Percentiles rank a stretch among this genome's conserved stretches.
phyloP scores from a whole-genome alignment of 352 stramenopile species.

The Phytopythium kandeliae region DNA sequence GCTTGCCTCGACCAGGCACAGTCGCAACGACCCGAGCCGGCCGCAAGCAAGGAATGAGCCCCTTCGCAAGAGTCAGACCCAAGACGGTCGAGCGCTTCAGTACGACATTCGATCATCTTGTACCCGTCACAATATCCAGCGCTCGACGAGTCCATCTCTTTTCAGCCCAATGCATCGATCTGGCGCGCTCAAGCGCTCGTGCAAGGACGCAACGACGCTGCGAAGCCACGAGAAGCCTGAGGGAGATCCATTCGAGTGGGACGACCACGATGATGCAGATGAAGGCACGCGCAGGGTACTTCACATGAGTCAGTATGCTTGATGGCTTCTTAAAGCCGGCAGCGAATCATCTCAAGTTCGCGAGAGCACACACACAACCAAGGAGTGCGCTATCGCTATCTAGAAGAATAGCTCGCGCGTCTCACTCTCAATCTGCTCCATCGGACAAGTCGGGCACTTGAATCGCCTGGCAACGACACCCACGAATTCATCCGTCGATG shows the following conservation, averaged over 20 bases:
- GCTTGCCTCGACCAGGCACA: background rate
- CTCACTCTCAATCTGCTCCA: conserved; percentile 74
- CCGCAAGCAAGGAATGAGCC: background rate
- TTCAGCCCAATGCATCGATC: background rate
- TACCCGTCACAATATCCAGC: background rate
- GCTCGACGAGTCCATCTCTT: background rate
- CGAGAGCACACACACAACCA: background rate
- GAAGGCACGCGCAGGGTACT: conserved; percentile 3
- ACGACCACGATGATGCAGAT: conserved; percentile 5
- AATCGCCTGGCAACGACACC: conserved; percentile 44
- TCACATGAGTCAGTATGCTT: conserved; percentile 8
- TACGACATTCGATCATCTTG: background rate
- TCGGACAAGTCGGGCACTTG: conserved; percentile 85
- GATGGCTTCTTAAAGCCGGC: background rate
- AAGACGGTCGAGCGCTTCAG: background rate
- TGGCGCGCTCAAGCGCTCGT: background rate
- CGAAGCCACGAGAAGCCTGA: background rate
- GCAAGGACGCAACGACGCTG: background rate
- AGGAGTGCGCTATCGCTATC: background rate
- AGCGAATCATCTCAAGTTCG: background rate
- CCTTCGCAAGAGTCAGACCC: background rate
- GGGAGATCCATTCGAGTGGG: conserved; percentile 6
- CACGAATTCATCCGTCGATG: conserved; percentile 6
- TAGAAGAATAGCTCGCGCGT: conserved; percentile 73
- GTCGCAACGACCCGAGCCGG: background rate